These are phyloP conservation scores for Kuraishia floccosa DNA, from an alignment of 805 yeast species.

Conservation along the genomic window DNA sequence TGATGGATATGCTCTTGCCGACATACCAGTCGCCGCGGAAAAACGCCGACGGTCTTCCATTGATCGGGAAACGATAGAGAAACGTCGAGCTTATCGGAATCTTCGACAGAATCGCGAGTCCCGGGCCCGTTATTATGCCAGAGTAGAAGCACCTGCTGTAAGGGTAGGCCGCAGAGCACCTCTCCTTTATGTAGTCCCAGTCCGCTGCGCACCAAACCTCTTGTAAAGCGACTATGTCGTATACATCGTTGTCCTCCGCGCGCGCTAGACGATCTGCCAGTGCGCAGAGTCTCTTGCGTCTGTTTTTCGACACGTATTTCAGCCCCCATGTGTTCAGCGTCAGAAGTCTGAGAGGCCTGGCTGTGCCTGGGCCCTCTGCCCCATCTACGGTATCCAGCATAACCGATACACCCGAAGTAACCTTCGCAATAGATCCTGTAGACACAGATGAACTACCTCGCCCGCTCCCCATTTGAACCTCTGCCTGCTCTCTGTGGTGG, in stretches of 20 bases:
- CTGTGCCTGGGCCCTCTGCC: conserved; percentile 19
- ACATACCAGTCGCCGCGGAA: conserved; percentile 96
- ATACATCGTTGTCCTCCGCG: conserved; percentile 17
- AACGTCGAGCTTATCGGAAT: conserved; percentile 75
- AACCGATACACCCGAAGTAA: too few species aligned
- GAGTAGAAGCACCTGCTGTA: conserved; percentile 61
- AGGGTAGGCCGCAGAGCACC: conserved; percentile 40
- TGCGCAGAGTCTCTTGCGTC: conserved; percentile 56
- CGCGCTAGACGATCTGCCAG: conserved; percentile 56
- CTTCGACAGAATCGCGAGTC: conserved; percentile 73
- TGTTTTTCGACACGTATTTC: conserved; percentile 64
- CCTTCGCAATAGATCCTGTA: too few species aligned
- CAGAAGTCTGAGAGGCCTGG: conserved; percentile 28
- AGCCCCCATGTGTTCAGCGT: conserved; percentile 88
- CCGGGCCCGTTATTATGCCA: conserved; percentile 90
- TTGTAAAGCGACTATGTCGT: conserved; percentile 87
- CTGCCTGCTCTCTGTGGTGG: too few species aligned
- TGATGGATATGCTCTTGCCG: conserved; percentile 79
- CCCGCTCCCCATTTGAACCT: too few species aligned
- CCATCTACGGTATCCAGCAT: too few species aligned
- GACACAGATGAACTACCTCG: too few species aligned
- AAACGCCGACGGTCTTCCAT: conserved; percentile 91
- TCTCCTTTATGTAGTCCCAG: conserved; percentile 50
- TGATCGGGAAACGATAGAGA: conserved; percentile 77
- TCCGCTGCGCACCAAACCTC: conserved; percentile 88